Conservation (phyloP, 2,329 filamentous ascomycete genomes). For the Apiospora arundinis region DNA sequence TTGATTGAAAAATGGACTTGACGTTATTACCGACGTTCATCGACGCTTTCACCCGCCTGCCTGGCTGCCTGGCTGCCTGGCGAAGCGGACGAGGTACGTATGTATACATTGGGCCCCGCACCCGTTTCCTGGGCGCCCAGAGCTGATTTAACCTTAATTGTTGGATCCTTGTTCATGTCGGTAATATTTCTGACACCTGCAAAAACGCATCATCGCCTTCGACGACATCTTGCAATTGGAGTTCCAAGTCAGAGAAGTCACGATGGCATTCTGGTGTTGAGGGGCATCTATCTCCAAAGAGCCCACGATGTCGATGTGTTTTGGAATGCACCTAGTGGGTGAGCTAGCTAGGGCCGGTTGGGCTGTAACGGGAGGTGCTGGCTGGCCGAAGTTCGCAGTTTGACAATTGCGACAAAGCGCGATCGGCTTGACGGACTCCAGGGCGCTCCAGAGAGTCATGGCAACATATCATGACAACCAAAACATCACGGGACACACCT, state of each 20-base stretch:
- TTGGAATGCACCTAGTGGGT: not conserved
- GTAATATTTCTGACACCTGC: not conserved
- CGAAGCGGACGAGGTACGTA: not conserved
- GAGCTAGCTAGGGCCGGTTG: not conserved
- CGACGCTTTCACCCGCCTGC: not conserved
- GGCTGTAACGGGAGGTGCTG: not conserved
- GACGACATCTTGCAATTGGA: not conserved
- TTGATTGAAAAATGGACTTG: not conserved
- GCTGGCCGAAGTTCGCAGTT: not conserved
- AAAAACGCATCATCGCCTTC: not conserved
- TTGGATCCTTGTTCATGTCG: not conserved
- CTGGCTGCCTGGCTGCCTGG: no score
- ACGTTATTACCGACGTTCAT: not conserved
- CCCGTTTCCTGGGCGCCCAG: not conserved
- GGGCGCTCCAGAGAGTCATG: no score
- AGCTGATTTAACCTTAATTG: not conserved
- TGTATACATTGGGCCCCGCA: not conserved
- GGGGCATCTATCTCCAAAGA: not conserved
- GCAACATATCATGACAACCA: not conserved
- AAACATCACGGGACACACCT: not conserved
- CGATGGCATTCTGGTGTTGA: not conserved
- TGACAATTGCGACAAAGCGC: not conserved
- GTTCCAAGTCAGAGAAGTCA: not conserved
- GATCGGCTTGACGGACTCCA: not conserved
- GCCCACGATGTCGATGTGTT: not conserved